Base-by-base conservation (phyloP, 352 stramenopile genomes). In the Lagenidium giganteum region DNA sequence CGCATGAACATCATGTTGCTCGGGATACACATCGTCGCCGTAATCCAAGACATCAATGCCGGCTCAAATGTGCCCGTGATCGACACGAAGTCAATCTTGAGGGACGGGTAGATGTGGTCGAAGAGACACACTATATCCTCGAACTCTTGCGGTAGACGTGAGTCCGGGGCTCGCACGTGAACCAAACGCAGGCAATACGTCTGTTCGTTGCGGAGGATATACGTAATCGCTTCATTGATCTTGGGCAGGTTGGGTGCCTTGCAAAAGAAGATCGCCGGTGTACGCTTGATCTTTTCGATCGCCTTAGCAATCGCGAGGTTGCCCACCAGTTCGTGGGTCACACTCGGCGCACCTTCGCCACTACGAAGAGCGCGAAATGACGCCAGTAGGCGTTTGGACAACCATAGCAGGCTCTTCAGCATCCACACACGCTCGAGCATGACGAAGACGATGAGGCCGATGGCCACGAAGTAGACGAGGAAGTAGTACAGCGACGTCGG, bases 1-100 rank as follows among this genome's bases (percentile, higher is more conserved):
- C 67, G 67, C 59, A 96, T 95, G 54, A 96, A 93, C 78, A 96
- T 94, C 69, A 88, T 86, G 51, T 93, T 95, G 28, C 62, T 81
- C 3, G 71, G 73, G 2, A 96, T 62, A 1, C 64, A 51, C 48
- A 95, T 68, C 8, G 74, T 66, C 43, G 66, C 53, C 17, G 58
- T 69, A 23, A 93, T 40, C 74, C 81, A 95, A 56, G 88, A 62
- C 22, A 96, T 70, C 43, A 90, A 71, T n/a, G 66, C 64, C 3
- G 84, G 75, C 20, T 81, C 65, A 34, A 85, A 85, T 8, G 51
- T 51, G 3, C 80, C 80, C 12, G 77, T 67, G 28, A 96, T 65
- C 12, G 76, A 69, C 1, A 96, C 53, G 24, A 96, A 77, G 44
- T 87, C 81, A 30, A 95, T 87, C 64, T 93, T 90, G 37, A 93